phyloP scores from a whole-genome alignment of 2,329 filamentous ascomycete genomes.

The Fusarium clavum region DNA sequence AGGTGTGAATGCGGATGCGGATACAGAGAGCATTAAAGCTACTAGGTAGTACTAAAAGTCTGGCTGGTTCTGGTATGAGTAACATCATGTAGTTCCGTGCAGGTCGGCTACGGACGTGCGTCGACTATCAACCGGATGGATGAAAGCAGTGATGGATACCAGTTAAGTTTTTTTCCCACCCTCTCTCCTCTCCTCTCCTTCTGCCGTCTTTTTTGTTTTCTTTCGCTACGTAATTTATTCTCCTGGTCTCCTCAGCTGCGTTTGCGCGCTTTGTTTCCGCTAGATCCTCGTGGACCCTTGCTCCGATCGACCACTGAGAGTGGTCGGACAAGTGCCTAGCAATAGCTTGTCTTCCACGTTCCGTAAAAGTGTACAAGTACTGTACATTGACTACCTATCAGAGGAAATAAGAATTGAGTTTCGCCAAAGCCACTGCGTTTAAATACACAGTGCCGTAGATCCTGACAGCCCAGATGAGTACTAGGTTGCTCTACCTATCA shows the following conservation, averaged over 20 bases:
- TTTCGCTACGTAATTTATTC: constrained; percentile 14
- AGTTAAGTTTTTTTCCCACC: constrained; percentile 10
- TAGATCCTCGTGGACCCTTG: constrained; percentile 29
- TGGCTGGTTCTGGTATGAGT: constrained; percentile 35
- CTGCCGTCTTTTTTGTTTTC: constrained; percentile 3
- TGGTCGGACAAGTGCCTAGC: constrained; percentile 4
- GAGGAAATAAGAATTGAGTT: constrained; percentile 23
- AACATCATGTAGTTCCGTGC: constrained; percentile 28
- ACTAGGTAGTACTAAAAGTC: constrained; percentile 20
- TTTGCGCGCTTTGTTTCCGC: constrained; percentile 32
- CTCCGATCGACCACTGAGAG: constrained; percentile 33
- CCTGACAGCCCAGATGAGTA: background rate
- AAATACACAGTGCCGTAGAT: constrained; percentile 8
- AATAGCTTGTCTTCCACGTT: constrained; percentile 9
- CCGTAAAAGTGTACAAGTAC: constrained; percentile 10
- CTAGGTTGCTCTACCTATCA: background rate
- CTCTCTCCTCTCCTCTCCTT: constrained; percentile 1
- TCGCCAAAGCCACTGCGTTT: background rate
- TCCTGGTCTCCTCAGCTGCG: constrained; percentile 6
- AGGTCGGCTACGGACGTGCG: constrained; percentile 15
- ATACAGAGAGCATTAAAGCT: constrained; percentile 32
- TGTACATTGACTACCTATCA: background rate
- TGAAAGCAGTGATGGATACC: constrained; percentile 13
- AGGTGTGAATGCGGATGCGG: constrained; percentile 31
- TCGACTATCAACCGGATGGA: constrained; percentile 3